These are phyloP conservation scores for Coelastrella sp. DNA, from an alignment of 139 green algal species.

Conservation along the genomic window DNA sequence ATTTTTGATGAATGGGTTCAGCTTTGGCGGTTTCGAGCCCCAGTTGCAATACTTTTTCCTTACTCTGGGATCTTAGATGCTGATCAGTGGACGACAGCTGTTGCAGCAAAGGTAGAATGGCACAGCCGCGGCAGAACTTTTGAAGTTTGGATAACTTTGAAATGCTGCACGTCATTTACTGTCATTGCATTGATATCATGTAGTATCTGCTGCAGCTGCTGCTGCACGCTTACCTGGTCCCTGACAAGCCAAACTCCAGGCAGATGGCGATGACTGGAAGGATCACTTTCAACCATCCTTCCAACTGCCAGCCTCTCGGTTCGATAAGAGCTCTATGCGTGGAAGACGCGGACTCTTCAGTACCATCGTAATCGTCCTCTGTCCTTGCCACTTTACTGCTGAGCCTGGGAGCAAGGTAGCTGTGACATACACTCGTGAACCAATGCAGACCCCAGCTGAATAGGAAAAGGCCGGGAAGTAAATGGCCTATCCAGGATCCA, in stretches of 20 bases:
- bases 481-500: neutral
- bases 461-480: neutral
- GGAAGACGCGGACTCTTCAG: neutral
- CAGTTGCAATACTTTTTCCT: too few species aligned
- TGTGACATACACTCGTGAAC: neutral
- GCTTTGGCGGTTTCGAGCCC: too few species aligned
- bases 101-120: too few species aligned
- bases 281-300: neutral
- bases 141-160: too few species aligned
- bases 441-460: neutral
- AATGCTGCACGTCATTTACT: too few species aligned
- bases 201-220: neutral
- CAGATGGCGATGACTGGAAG: neutral
- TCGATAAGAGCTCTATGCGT: neutral
- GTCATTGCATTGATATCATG: too few species aligned
- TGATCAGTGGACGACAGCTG: too few species aligned
- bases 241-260: conserved; percentile 3
- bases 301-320: neutral
- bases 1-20: too few species aligned
- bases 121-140: too few species aligned
- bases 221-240: neutral
- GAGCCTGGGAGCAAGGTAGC: neutral
- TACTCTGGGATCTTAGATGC: too few species aligned
- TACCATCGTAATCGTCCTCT: neutral
- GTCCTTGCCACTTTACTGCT: neutral